Percentiles rank a stretch among this genome's conserved stretches.
phyloP scores from a whole-genome alignment of 768 basidiomycete species.

The Rhodotorula diobovata region DNA sequence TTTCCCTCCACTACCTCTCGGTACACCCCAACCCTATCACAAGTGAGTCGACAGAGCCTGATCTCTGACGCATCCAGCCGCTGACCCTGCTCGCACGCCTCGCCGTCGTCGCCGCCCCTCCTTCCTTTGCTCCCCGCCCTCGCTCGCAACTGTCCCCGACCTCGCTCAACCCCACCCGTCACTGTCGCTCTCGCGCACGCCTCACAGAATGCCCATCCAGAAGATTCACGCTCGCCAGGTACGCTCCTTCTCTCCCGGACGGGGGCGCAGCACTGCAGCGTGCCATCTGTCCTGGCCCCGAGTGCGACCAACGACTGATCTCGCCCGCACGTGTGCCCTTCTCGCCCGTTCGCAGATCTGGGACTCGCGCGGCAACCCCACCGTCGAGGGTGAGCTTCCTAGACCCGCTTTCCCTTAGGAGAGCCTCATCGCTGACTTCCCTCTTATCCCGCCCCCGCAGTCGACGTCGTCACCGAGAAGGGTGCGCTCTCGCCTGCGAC shows the following conservation, averaged over 20 bases:
- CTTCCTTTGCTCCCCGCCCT: too few species aligned
- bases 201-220: constrained; percentile 22
- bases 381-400: constrained; percentile 41
- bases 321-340: neutral
- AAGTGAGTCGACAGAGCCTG: too few species aligned
- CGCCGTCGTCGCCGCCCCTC: too few species aligned
- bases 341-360: constrained; percentile 66
- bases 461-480: constrained; percentile 44
- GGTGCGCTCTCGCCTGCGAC: too few species aligned
- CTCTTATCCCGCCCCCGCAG: constrained; percentile 3
- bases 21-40: too few species aligned
- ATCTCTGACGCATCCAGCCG: too few species aligned
- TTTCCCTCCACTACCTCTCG: too few species aligned
- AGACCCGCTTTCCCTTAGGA: rapidly evolving
- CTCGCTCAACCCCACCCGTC: neutral
- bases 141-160: neutral
- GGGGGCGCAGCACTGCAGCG: too few species aligned
- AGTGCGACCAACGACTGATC: too few species aligned
- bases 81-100: too few species aligned
- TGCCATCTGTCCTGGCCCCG: too few species aligned
- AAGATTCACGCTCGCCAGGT: constrained; percentile 43
- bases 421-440: neutral
- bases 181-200: neutral
- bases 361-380: constrained; percentile 94
- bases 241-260: neutral